These are phyloP conservation scores for Lanmaoa pseudosensibilis DNA, from an alignment of 768 basidiomycete species.

Conservation along the genomic window DNA sequence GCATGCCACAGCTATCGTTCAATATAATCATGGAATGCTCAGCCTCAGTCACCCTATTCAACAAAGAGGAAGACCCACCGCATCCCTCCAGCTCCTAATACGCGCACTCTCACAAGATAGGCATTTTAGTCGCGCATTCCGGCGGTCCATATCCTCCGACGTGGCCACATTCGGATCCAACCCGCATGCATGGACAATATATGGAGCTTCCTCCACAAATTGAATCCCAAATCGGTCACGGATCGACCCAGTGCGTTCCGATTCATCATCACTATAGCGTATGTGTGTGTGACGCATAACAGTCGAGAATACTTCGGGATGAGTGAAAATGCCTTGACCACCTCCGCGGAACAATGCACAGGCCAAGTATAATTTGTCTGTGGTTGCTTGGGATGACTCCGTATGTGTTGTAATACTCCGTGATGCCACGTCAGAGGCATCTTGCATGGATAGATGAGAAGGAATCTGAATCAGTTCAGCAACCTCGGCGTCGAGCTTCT, in stretches of 20 bases:
- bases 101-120: not conserved
- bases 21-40: not conserved
- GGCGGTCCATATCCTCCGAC: conserved; percentile 11
- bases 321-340: not conserved
- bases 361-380: not conserved
- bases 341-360: not conserved
- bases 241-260: not conserved
- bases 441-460: not conserved
- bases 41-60: not conserved
- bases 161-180: conserved; percentile 14
- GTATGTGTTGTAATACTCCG: not conserved
- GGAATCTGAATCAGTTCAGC: not conserved
- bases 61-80: not conserved
- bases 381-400: not conserved
- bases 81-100: conserved; percentile 9
- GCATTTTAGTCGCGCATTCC: conserved; percentile 6
- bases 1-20: conserved; percentile 8
- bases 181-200: conserved; percentile 15
- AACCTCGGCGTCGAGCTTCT: not conserved
- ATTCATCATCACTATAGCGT: too few relatives aligned
- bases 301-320: not conserved
- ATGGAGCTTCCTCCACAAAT: not conserved
- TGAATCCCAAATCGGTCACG: not conserved
- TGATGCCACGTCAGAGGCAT: not conserved
- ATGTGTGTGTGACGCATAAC: not conserved